These are phyloP conservation scores for Diplodia sapinea DNA, from an alignment of 2,329 filamentous ascomycete genomes.

Conservation along the genomic window DNA sequence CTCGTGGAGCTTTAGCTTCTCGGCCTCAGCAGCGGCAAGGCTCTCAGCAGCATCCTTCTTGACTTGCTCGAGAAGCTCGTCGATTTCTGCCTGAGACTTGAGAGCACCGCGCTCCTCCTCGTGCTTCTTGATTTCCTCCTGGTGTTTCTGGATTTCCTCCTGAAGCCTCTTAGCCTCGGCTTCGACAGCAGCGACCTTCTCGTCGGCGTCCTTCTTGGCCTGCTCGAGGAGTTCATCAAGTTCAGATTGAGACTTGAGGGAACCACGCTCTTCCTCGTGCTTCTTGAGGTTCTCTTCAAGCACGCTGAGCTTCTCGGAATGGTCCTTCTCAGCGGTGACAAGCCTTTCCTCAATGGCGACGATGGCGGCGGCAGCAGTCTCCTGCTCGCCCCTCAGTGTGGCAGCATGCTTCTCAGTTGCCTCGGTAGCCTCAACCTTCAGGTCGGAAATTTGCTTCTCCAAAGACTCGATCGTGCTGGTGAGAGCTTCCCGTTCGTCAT, in stretches of 20 bases:
- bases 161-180: conserved; percentile 21
- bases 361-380: conserved; percentile 20
- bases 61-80: conserved; percentile 17
- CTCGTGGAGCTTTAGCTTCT: conserved; percentile 17
- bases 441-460: conserved; percentile 25
- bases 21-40: conserved; percentile 20
- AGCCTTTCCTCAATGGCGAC: conserved; percentile 30
- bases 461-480: conserved; percentile 18
- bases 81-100: conserved; percentile 24
- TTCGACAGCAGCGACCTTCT: conserved; percentile 14
- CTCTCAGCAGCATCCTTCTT: conserved; percentile 15
- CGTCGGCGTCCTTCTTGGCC: conserved; percentile 1
- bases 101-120: conserved; percentile 16
- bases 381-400: conserved; percentile 17
- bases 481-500: conserved; percentile 25
- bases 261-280: conserved; percentile 16
- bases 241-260: conserved; percentile 27
- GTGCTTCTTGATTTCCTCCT: conserved; percentile 20
- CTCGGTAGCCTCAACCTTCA: conserved; percentile 20
- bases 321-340: conserved; percentile 25
- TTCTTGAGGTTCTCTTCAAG: conserved; percentile 24
- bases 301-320: conserved; percentile 13
- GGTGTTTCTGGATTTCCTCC: conserved; percentile 16
- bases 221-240: conserved; percentile 19
- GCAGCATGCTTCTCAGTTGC: conserved; percentile 10